Conservation (phyloP, 192 early-diverging fungal genomes). For the Lobosporangium transversale region DNA sequence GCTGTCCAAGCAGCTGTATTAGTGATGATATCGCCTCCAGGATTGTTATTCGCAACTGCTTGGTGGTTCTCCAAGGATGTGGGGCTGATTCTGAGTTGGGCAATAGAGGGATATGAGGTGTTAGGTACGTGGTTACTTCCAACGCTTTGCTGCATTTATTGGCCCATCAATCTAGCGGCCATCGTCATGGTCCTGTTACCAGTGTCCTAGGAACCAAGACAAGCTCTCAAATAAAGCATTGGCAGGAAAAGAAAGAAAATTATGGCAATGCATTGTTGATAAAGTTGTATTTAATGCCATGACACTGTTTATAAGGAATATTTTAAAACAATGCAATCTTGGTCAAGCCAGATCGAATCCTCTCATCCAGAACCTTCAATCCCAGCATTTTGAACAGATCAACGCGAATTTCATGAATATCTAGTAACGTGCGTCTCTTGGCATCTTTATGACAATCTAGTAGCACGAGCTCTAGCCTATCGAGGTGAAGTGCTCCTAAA, state of each 20-base stretch:
- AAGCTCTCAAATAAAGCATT: too few species aligned
- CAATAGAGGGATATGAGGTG: slow-evolving; percentile 71
- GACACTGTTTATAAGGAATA: too few species aligned
- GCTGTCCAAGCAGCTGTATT: slow-evolving; percentile 61
- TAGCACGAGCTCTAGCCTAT: slow-evolving; percentile 68
- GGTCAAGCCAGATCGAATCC: slow-evolving; percentile 27
- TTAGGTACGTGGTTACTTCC: slow-evolving; percentile 71
- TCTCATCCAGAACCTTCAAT: slow-evolving; percentile 23
- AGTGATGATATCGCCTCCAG: slow-evolving; percentile 63
- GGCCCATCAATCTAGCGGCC: slow-evolving; percentile 68
- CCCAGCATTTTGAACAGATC: slow-evolving; percentile 65
- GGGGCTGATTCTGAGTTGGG: slow-evolving; percentile 57
- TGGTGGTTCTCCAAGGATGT: slow-evolving; percentile 50
- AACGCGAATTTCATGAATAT: slow-evolving; percentile 66
- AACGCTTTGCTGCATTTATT: slow-evolving; percentile 74
- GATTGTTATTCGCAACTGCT: slow-evolving; percentile 55
- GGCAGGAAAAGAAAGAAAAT: too few species aligned
- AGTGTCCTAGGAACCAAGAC: slow-evolving; percentile 4
- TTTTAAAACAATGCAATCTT: slow-evolving; percentile 41
- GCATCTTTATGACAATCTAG: slow-evolving; percentile 67
- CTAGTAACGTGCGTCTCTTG: slow-evolving; percentile 69
- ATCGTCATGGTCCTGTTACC: slow-evolving; percentile 51
- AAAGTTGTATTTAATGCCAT: too few species aligned
- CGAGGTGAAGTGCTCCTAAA: slow-evolving; percentile 64
- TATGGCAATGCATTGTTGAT: too few species aligned